Evolutionary conservation across 192 early-diverging fungal species (phyloP).

Genomic region (Umbelopsis isabellina): DNA sequence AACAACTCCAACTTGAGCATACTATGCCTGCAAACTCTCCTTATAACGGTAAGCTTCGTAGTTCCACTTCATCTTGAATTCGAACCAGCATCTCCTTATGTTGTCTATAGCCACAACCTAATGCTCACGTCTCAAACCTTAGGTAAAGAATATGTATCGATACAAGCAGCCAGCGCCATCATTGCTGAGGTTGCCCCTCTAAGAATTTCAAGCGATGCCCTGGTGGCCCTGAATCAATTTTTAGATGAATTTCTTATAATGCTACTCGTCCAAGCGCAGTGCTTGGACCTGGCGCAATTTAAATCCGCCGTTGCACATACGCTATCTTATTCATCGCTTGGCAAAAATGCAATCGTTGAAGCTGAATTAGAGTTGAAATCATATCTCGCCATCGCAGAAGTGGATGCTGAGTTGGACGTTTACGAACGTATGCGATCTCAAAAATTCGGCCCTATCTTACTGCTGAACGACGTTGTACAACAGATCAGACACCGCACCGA

Average conservation of each 20-base stretch:
- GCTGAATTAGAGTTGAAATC: slow-evolving; percentile 63
- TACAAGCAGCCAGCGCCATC: slow-evolving; percentile 62
- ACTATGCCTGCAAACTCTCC: slow-evolving; percentile 5
- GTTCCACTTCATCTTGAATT: not conserved
- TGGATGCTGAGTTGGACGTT: slow-evolving; percentile 31
- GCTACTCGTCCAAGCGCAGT: slow-evolving; percentile 49
- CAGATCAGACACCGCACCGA: slow-evolving; percentile 58
- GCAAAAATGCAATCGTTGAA: slow-evolving; percentile 64
- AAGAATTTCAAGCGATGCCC: slow-evolving; percentile 59
- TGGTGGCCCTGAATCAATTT: slow-evolving; percentile 57
- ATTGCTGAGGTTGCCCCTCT: slow-evolving; percentile 56
- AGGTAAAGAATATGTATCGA: slow-evolving; percentile 20
- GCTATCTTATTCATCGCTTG: slow-evolving; percentile 52
- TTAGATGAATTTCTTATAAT: slow-evolving; percentile 59
- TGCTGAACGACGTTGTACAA: slow-evolving; percentile 39
- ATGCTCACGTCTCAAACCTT: slow-evolving; percentile 1
- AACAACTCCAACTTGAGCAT: not conserved
- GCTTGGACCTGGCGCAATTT: slow-evolving; percentile 52
- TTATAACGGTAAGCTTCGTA: not conserved
- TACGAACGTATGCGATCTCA: slow-evolving; percentile 41
- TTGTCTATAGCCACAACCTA: not conserved
- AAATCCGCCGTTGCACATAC: slow-evolving; percentile 50
- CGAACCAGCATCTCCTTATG: not conserved
- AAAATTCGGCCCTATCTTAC: slow-evolving; percentile 20
- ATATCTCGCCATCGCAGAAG: slow-evolving; percentile 53